Evolutionary conservation across 1,284 basidiomycete species (phyloP).

Genomic region (Polyporus tsugae): DNA sequence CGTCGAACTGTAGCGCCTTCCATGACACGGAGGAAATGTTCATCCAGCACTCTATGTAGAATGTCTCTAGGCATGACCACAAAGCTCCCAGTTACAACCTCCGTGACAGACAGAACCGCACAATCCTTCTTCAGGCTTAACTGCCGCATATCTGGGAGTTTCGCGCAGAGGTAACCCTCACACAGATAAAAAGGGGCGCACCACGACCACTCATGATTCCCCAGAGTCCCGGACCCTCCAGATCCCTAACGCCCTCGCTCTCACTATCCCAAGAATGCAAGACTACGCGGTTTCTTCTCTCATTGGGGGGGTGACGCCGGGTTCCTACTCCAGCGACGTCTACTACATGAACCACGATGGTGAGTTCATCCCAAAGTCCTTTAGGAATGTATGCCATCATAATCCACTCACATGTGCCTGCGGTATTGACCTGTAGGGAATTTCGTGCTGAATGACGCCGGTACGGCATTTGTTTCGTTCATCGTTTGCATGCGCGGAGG

Average conservation of each 20-base stretch:
- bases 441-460: constrained; percentile 10
- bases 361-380: not conserved
- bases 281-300: constrained; percentile 15
- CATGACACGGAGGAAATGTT: too few species aligned
- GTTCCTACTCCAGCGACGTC: constrained; percentile 23
- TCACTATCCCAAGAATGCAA: not conserved
- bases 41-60: not conserved
- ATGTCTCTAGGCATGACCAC: not conserved
- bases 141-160: too few species aligned
- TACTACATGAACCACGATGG: constrained; percentile 10
- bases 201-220: not conserved
- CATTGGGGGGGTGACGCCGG: constrained; percentile 21
- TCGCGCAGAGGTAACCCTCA: not conserved
- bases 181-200: not conserved
- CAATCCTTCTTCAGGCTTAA: not conserved
- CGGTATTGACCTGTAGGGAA: not conserved
- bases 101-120: not conserved
- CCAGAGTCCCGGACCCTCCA: not conserved
- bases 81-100: not conserved
- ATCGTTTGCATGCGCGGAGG: not conserved
- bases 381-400: not conserved
- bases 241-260: not conserved
- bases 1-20: too few species aligned
- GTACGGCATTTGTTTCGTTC: not conserved
- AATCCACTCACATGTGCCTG: not conserved